A percentile compares a stretch with the other conserved stretches of the same genome.
These are phyloP conservation scores for Lasiodiplodia hormozganensis DNA, from an alignment of 2,329 filamentous ascomycete species.

Conservation along the genomic window DNA sequence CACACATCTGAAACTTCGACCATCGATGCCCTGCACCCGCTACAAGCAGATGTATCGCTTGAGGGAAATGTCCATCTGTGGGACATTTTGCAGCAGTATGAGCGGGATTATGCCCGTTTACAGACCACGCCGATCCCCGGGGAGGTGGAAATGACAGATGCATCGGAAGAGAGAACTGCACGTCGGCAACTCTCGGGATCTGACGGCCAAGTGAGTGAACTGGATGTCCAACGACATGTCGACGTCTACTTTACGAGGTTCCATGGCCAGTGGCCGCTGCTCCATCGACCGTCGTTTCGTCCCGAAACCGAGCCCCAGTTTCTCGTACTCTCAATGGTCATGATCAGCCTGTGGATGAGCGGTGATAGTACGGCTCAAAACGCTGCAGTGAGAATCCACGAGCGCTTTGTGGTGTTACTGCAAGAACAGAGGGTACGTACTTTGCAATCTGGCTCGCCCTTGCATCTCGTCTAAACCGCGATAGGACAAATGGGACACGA, in stretches of 20 bases:
- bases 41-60: background rate
- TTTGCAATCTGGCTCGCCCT: background rate
- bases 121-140: background rate
- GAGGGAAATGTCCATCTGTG: background rate
- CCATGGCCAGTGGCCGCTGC: constrained; percentile 4
- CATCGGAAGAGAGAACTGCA: background rate
- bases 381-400: background rate
- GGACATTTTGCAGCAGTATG: background rate
- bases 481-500: background rate
- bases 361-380: background rate
- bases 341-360: constrained; percentile 10
- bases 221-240: background rate
- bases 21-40: background rate
- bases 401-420: background rate
- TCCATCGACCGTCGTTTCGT: background rate
- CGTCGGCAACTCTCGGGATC: too few species aligned
- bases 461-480: background rate
- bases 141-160: background rate
- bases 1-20: too few species aligned
- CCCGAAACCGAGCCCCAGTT: background rate
- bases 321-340: constrained; percentile 14
- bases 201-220: background rate
- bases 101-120: background rate
- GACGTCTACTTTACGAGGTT: constrained; percentile 4
- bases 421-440: background rate